Base-by-base conservation (phyloP, 208 protist species). In the Kentomonas sorsogonicus region DNA sequence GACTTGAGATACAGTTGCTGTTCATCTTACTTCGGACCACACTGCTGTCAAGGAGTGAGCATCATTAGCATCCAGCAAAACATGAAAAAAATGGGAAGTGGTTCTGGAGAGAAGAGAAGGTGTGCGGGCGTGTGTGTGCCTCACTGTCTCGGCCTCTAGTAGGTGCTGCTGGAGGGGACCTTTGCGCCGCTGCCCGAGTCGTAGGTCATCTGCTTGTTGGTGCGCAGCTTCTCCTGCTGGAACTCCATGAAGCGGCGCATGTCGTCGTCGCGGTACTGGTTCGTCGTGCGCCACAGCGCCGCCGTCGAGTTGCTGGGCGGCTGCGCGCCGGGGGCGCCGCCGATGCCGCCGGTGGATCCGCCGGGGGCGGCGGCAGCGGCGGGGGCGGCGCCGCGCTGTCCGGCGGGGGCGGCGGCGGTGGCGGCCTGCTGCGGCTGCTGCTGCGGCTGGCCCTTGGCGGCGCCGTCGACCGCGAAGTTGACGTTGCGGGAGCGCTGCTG, bases 271-370 rank as follows among this genome's bases (percentile, higher is more conserved):
- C 72, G 63, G 23, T 78, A 69, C 56, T 94, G 87, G 46, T 89
- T 94, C 1, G 87, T 90, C n/a, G 83, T 91, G 34, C 63, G 73
- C 84, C 87, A 94, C 57, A 91, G 46, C 15, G 83, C 72, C 11
- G 76, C 68, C 16, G 79, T 76, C n/a, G 77, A 80, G 45, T 60
- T 81, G 53, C 51, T 72, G 6, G 43, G 33, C 43, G 39, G 62
- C 52, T 5, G 6, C 64, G 36, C 23, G 46, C 59, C 20, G 54
- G 34, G 10, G 43, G 34, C 16, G 50, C 58, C 5, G 53, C 30
- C 23, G 47, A 22, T 6, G 48, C 6, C 16, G 23, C 45, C 18
- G 34, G 43, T 15, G 18, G 22, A 3, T 47, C 30, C 3, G n/a
- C 10, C 16, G 57, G 23, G 46, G 33, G 18, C 31, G 54, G 30